Evolutionary conservation across 208 protist species (phyloP).

Genomic region (Blechomonas ayalai): DNA sequence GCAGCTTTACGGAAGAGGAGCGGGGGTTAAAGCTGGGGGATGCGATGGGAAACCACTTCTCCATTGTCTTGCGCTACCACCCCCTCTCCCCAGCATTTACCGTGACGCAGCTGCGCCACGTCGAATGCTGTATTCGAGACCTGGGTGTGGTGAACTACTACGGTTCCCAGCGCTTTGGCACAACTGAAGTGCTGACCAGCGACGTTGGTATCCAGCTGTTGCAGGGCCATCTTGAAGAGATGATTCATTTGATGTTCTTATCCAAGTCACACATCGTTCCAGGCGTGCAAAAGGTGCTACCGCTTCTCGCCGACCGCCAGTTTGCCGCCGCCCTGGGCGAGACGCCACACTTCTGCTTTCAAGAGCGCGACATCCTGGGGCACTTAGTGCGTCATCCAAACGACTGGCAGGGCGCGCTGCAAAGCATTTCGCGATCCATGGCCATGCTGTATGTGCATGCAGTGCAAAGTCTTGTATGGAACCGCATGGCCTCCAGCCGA

Average conservation of each 20-base stretch:
- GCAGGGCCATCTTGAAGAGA: slow-evolving; percentile 51
- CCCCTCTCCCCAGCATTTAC: slow-evolving; percentile 4
- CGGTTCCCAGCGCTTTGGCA: slow-evolving; percentile 93
- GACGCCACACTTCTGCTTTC: slow-evolving; percentile 66
- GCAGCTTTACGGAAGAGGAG: slow-evolving; percentile 54
- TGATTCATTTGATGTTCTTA: slow-evolving; percentile 60
- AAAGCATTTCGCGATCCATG: slow-evolving; percentile 75
- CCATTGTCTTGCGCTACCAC: slow-evolving; percentile 78
- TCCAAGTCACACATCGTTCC: slow-evolving; percentile 53
- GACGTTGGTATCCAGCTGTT: slow-evolving; percentile 84
- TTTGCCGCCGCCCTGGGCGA: slow-evolving; percentile 42
- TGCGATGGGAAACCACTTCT: slow-evolving; percentile 89
- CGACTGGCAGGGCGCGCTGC: slow-evolving; percentile 70
- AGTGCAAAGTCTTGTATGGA: slow-evolving; percentile 93
- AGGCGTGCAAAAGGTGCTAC: slow-evolving; percentile 25
- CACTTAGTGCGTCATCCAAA: slow-evolving; percentile 51
- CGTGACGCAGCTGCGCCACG: slow-evolving; percentile 7
- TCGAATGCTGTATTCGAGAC: slow-evolving; percentile 17
- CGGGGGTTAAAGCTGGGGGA: slow-evolving; percentile 79
- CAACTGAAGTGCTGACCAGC: slow-evolving; percentile 85
- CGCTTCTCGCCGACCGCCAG: slow-evolving; percentile 16
- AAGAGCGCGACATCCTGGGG: slow-evolving; percentile 80
- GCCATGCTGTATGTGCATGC: slow-evolving; percentile 92
- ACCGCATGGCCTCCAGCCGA: slow-evolving; percentile 83
- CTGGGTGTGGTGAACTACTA: slow-evolving; percentile 93